A percentile compares a stretch with the other conserved stretches of the same genome.
Evolutionary conservation across 495 filamentous ascomycete species (phyloP).

Genomic region (Aspergillus haitiensis): DNA sequence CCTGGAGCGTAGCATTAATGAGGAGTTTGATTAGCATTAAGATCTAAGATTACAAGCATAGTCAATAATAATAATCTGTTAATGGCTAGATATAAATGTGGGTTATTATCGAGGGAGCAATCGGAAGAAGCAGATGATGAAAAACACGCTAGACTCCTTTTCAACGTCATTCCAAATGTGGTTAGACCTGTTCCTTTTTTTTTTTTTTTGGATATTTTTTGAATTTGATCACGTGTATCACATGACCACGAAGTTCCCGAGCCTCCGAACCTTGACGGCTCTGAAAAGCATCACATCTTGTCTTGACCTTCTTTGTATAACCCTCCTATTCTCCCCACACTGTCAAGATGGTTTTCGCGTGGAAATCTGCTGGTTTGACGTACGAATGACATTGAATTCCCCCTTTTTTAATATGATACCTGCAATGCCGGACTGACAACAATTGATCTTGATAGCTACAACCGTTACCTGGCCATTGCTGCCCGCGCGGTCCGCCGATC

Average conservation of each 20-base stretch:
- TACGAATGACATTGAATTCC: constrained; percentile 48
- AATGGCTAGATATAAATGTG: too few relatives aligned
- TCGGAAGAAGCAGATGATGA: too few relatives aligned
- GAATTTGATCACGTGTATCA: constrained; percentile 26
- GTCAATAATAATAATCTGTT: too few relatives aligned
- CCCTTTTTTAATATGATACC: not conserved
- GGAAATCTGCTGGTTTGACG: constrained; percentile 98
- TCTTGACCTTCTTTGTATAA: constrained; percentile 35
- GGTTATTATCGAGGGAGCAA: too few relatives aligned
- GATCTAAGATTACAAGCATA: too few relatives aligned
- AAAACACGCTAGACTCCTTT: too few relatives aligned
- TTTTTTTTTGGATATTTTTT: not conserved
- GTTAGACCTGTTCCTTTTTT: not conserved
- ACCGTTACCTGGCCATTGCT: constrained; percentile 58
- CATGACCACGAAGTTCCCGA: constrained; percentile 42
- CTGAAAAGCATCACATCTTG: constrained; percentile 36
- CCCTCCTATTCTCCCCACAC: constrained; percentile 28
- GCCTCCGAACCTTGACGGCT: constrained; percentile 41
- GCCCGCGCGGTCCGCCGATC: constrained; percentile 69
- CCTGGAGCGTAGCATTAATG: too few relatives aligned
- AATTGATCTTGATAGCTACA: constrained; percentile 47
- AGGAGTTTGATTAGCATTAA: too few relatives aligned
- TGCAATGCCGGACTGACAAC: constrained; percentile 20
- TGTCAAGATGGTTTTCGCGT: constrained; percentile 93
- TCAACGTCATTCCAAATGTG: not conserved